Evolutionary conservation across 495 filamentous ascomycete species (phyloP).

Genomic region (Jackrogersella minutella): DNA sequence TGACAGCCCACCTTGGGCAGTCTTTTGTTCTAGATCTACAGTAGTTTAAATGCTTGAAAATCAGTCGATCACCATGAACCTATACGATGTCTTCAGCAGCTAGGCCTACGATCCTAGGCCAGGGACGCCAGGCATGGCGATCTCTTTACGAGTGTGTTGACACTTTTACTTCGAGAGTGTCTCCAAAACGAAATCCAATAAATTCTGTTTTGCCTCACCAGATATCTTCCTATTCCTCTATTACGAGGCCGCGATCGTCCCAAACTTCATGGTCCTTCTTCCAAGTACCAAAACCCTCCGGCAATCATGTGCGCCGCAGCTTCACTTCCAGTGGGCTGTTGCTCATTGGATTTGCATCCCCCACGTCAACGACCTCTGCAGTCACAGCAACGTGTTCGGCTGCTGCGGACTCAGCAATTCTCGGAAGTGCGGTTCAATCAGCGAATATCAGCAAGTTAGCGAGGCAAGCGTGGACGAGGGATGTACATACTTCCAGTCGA

Average conservation of each 20-base stretch:
- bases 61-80: conserved; percentile 45
- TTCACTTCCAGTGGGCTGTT: conserved; percentile 56
- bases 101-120: conserved; percentile 55
- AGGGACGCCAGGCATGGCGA: conserved; percentile 55
- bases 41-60: neutral
- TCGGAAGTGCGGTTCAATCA: conserved; percentile 43
- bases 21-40: neutral
- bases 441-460: conserved; percentile 52
- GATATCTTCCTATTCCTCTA: conserved; percentile 26
- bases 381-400: conserved; percentile 53
- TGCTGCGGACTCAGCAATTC: conserved; percentile 51
- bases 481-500: conserved; percentile 31
- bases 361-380: conserved; percentile 48
- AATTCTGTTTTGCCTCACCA: conserved; percentile 34
- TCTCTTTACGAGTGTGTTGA: conserved; percentile 53
- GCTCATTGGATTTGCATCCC: conserved; percentile 49
- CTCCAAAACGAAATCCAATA: conserved; percentile 38
- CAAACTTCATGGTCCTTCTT: conserved; percentile 39
- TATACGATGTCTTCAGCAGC: conserved; percentile 54
- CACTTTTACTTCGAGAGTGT: conserved; percentile 46
- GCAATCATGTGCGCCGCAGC: conserved; percentile 49
- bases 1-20: neutral
- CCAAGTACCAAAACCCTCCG: conserved; percentile 26
- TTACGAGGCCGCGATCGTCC: conserved; percentile 24
- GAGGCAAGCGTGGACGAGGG: conserved; percentile 46